A percentile compares a stretch with the other conserved stretches of the same genome.
Evolutionary conservation across 345 rosid species (phyloP).

Genomic region (Eucalyptus fibrosa): DNA sequence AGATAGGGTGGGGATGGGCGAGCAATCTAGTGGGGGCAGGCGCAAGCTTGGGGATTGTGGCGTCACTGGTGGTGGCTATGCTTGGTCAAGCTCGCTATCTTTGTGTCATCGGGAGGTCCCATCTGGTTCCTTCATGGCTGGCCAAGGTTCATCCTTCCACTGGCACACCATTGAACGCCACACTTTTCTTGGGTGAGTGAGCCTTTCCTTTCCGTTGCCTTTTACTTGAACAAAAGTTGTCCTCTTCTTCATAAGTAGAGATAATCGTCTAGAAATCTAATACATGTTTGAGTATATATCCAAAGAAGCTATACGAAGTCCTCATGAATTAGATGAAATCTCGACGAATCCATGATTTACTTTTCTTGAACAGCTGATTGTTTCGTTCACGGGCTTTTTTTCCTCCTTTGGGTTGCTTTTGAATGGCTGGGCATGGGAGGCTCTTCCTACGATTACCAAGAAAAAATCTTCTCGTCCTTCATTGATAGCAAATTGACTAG

Average conservation of each 20-base stretch:
- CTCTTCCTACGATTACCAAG: not conserved
- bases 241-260: not conserved
- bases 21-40: constrained; percentile 89
- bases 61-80: constrained; percentile 93
- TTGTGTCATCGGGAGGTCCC: constrained; percentile 83
- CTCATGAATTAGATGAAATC: not conserved
- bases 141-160: constrained; percentile 94
- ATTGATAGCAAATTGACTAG: not conserved
- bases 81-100: constrained; percentile 96
- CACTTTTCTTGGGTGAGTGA: constrained; percentile 73
- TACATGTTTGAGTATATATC: not conserved
- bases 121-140: constrained; percentile 78
- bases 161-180: constrained; percentile 90
- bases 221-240: not conserved
- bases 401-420: not conserved
- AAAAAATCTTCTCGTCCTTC: not conserved
- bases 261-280: not conserved
- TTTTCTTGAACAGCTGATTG: not conserved
- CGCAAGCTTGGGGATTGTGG: constrained; percentile 91
- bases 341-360: not conserved
- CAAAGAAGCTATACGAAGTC: not conserved
- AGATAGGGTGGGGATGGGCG: constrained; percentile 74
- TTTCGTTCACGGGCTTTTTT: not conserved
- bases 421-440: not conserved
- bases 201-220: not conserved